Conservation (phyloP, 2,329 filamentous ascomycete genomes). For the Pseudocercospora pini-densiflorae region DNA sequence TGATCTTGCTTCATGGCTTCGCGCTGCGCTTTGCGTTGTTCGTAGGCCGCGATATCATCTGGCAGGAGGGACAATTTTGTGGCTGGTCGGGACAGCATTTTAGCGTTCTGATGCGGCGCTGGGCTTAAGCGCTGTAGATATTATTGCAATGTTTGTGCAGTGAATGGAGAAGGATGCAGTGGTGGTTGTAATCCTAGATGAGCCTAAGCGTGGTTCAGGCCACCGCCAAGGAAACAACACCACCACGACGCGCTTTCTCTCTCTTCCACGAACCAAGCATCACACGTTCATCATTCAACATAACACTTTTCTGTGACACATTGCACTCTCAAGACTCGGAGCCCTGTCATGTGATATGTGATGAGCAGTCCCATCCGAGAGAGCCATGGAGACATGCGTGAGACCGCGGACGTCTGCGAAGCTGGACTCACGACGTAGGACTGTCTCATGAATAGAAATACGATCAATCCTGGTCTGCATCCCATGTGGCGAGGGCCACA, state of each 20-base stretch:
- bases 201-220: background rate
- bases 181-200: background rate
- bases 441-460: background rate
- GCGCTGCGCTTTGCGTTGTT: conserved; percentile 37
- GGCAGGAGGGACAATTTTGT: conserved; percentile 42
- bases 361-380: too few species aligned
- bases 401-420: too few species aligned
- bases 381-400: background rate
- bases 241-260: background rate
- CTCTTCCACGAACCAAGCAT: background rate
- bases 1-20: conserved; percentile 33
- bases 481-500: conserved; percentile 9
- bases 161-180: background rate
- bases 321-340: too few species aligned
- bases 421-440: background rate
- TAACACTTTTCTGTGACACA: background rate
- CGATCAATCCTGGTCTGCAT: background rate
- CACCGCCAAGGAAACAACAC: background rate
- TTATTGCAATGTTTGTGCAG: background rate
- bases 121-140: background rate
- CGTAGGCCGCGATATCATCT: conserved; percentile 42
- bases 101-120: background rate
- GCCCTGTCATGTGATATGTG: too few species aligned
- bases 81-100: conserved; percentile 42
- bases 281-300: background rate